A percentile compares a stretch with the other conserved stretches of the same genome.
Conservation (phyloP, 129 eudicot genomes). For the Logfia minima region DNA sequence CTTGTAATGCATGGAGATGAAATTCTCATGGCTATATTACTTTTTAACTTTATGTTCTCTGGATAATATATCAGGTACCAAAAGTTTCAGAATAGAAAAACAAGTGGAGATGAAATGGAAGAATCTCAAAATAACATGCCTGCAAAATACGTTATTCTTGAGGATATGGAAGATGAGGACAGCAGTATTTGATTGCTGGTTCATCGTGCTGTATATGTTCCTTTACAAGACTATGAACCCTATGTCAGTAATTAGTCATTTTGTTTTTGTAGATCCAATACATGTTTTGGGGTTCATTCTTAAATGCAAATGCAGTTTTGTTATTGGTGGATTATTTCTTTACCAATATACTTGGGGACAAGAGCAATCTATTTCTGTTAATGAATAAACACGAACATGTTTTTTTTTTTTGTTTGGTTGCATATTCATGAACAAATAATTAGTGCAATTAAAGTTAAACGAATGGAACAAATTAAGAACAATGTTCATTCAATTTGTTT, state of each 20-base stretch:
- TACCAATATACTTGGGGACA: neutral
- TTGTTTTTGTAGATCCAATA: slow-evolving; percentile 23
- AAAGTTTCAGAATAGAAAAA: slow-evolving; percentile 60
- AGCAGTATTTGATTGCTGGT: slow-evolving; percentile 24
- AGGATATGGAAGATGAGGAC: slow-evolving; percentile 58
- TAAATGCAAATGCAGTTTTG: slow-evolving; percentile 25
- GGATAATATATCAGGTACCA: slow-evolving; percentile 47
- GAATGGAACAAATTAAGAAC: too few relatives aligned
- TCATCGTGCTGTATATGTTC: slow-evolving; percentile 24
- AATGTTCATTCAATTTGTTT: too few relatives aligned
- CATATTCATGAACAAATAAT: neutral
- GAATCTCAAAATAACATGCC: slow-evolving; percentile 28
- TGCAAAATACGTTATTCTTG: slow-evolving; percentile 81
- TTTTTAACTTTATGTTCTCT: neutral
- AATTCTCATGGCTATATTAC: slow-evolving; percentile 1
- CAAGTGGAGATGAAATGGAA: slow-evolving; percentile 32
- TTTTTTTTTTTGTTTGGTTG: too few relatives aligned
- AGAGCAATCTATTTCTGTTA: neutral
- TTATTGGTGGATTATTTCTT: slow-evolving; percentile 16
- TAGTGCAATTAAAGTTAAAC: too few relatives aligned
- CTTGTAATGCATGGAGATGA: neutral
- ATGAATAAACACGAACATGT: too few relatives aligned
- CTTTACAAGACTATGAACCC: slow-evolving; percentile 33
- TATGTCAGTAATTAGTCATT: slow-evolving; percentile 9
- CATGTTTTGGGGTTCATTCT: slow-evolving; percentile 29